These are phyloP conservation scores for Ophiocordyceps camponoti-saundersi DNA, from an alignment of 2,329 filamentous ascomycete genomes.

Conservation along the genomic window DNA sequence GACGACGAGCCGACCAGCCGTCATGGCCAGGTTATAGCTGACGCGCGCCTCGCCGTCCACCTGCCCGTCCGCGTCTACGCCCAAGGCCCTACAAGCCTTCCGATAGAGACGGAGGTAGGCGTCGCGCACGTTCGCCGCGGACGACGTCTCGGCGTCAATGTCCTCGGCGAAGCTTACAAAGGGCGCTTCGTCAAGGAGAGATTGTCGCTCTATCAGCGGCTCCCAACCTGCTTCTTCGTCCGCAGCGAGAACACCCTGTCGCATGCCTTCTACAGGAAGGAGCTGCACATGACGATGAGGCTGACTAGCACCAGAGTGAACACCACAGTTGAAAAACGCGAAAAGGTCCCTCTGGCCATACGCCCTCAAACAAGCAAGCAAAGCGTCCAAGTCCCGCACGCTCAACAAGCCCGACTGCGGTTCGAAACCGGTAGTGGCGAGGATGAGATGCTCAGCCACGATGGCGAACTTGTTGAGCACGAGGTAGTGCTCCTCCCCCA, in stretches of 20 bases:
- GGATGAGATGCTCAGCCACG: conserved; percentile 54
- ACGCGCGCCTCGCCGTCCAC: conserved; percentile 28
- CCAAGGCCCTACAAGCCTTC: conserved; percentile 17
- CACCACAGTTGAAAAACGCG: conserved; percentile 55
- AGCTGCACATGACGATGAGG: conserved; percentile 57
- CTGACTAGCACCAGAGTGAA: conserved; percentile 53
- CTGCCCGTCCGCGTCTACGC: conserved; percentile 8
- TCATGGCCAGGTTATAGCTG: conserved; percentile 49
- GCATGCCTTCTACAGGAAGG: conserved; percentile 49
- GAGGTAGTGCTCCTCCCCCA: conserved; percentile 41
- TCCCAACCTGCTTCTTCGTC: neutral
- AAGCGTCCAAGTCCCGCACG: conserved; percentile 38
- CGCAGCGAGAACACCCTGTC: neutral
- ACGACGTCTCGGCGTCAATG: conserved; percentile 16
- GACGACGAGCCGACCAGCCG: conserved; percentile 31
- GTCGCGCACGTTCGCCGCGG: conserved; percentile 17
- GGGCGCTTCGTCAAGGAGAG: conserved; percentile 13
- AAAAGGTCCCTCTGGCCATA: conserved; percentile 31
- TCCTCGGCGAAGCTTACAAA: conserved; percentile 26
- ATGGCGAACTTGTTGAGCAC: conserved; percentile 64
- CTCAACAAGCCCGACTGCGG: conserved; percentile 49
- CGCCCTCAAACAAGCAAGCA: conserved; percentile 43
- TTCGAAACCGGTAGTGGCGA: conserved; percentile 46
- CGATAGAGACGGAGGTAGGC: conserved; percentile 31
- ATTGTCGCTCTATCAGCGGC: neutral